Percentiles rank a stretch among this genome's conserved stretches.
Conservation (phyloP, 208 protist species). For the Acanthamoeba lugdunensis region DNA sequence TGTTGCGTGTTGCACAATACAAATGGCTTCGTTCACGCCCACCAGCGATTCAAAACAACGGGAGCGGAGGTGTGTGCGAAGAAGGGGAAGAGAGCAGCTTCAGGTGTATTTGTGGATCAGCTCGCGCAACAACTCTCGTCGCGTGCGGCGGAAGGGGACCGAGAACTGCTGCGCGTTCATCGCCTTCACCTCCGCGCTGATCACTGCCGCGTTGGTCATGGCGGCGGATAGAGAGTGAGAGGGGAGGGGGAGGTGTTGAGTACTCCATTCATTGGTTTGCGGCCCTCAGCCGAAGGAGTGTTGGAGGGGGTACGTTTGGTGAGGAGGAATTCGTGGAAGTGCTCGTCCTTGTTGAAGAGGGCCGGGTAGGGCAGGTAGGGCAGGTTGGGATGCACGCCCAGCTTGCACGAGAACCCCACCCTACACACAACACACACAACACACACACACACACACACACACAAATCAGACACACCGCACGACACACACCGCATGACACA, state of each 20-base stretch:
- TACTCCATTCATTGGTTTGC: too few relatives aligned
- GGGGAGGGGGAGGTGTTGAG: too few relatives aligned
- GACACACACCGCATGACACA: background rate
- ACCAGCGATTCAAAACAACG: too few relatives aligned
- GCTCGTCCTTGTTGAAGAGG: constrained; percentile 54
- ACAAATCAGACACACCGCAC: too few relatives aligned
- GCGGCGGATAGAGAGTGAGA: background rate
- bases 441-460: background rate
- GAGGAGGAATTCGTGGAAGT: constrained; percentile 73
- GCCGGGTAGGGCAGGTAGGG: constrained; percentile 72
- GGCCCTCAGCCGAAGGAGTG: too few relatives aligned
- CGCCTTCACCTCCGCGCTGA: constrained; percentile 29
- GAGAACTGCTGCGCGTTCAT: constrained; percentile 65
- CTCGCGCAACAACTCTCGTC: background rate
- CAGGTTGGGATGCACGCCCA: constrained; percentile 47
- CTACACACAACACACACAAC: background rate
- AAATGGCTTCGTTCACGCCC: too few relatives aligned
- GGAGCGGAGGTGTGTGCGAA: too few relatives aligned
- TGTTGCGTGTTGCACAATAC: too few relatives aligned
- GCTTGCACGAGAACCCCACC: constrained; percentile 40
- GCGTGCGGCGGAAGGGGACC: constrained; percentile 23
- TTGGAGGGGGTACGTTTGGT: constrained; percentile 66
- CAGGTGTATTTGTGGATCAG: constrained; percentile 2
- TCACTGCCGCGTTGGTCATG: constrained; percentile 7
- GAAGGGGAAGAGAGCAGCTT: too few relatives aligned